These are phyloP conservation scores for Arthroderma sp. DNA, from an alignment of 2,329 filamentous ascomycete species.

Conservation along the genomic window DNA sequence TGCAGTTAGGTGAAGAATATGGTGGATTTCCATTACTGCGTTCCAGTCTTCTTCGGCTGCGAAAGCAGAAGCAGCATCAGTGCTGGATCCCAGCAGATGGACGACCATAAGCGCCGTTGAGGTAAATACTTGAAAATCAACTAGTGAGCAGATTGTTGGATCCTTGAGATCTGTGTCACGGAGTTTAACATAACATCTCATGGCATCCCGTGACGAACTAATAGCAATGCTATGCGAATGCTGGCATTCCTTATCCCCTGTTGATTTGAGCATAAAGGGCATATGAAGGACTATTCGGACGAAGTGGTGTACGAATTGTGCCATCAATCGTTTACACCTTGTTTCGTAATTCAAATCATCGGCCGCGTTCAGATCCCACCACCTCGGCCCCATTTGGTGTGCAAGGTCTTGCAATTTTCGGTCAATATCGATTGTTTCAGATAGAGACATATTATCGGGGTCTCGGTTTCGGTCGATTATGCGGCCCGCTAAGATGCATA, in stretches of 20 bases:
- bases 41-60: conserved; percentile 26
- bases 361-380: conserved; percentile 17
- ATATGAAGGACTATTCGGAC: conserved; percentile 31
- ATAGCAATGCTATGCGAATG: conserved; percentile 28
- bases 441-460: conserved; percentile 22
- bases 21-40: conserved; percentile 21
- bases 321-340: conserved; percentile 16
- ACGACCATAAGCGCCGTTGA: conserved; percentile 33
- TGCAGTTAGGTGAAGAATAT: conserved; percentile 22
- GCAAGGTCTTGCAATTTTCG: conserved; percentile 25
- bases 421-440: conserved; percentile 29
- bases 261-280: conserved; percentile 34
- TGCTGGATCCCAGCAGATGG: conserved; percentile 28
- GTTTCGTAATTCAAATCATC: conserved; percentile 15
- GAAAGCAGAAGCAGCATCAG: conserved; percentile 13
- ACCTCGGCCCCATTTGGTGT: conserved; percentile 18
- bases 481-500: conserved; percentile 24
- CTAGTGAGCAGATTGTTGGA: conserved; percentile 31
- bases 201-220: conserved; percentile 30
- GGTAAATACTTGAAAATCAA: conserved; percentile 38
- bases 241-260: conserved; percentile 24
- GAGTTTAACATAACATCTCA: conserved; percentile 26
- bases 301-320: conserved; percentile 30
- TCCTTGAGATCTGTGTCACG: conserved; percentile 10
- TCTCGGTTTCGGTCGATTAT: conserved; percentile 32